phyloP scores from a whole-genome alignment of 257 asterid genomes.

The Primulina eburnea region DNA sequence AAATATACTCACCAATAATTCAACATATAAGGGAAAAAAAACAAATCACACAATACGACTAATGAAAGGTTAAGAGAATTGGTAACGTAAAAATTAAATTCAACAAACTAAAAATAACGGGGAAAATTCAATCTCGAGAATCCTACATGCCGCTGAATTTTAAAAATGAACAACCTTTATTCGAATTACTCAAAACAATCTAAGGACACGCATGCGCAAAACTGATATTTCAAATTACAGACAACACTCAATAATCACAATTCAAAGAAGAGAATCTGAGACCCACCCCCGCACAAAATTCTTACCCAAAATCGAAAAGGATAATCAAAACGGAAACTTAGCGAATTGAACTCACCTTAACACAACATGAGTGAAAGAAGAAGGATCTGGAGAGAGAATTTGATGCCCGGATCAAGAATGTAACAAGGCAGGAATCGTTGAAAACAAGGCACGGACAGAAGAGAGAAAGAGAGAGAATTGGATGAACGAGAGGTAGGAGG shows the following conservation, averaged over 20 bases:
- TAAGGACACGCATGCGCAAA: not conserved
- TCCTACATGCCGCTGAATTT: not conserved
- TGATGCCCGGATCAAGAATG: constrained; percentile 43
- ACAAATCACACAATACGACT: not conserved
- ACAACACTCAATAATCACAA: constrained; percentile 1
- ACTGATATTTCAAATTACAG: constrained; percentile 21
- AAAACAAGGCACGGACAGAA: constrained; percentile 39
- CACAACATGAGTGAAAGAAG: constrained; percentile 31
- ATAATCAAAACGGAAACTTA: constrained; percentile 17
- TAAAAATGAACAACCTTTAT: constrained; percentile 1
- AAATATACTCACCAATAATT: not conserved
- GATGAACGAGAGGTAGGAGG: too few species aligned
- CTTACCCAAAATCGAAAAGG: not conserved
- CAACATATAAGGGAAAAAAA: not conserved
- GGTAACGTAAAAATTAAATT: not conserved
- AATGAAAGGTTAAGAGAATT: not conserved
- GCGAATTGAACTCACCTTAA: constrained; percentile 33
- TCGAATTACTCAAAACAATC: not conserved
- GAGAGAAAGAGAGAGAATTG: not conserved
- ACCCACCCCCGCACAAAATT: constrained; percentile 6
- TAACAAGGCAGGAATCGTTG: constrained; percentile 38
- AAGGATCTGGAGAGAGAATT: constrained; percentile 39
- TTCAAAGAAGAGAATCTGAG: constrained; percentile 9
- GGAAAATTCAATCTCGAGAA: constrained; percentile 16
- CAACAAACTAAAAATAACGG: constrained; percentile 1